Evolutionary conservation across 2,329 filamentous ascomycete genomes (phyloP), one percentile per base, ranked within the genome.

Genomic region (Fusarium tuaranense): DNA sequence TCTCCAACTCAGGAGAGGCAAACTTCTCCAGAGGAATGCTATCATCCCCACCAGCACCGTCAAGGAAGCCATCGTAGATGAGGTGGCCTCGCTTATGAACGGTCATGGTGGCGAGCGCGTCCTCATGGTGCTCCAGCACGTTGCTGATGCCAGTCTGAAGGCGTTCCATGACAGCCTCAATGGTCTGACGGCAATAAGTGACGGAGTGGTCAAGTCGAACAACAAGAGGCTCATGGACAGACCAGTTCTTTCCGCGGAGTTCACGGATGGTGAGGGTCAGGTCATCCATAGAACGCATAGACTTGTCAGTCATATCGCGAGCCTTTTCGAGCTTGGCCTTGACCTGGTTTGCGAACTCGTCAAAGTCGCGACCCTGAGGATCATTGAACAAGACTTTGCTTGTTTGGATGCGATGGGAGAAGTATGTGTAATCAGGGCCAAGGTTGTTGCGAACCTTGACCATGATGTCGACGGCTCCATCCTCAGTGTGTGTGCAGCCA

Each of bases 41-140:
- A 18, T 78, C 79, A 41, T 83, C 82, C 9, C 74, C 74, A n/a
- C 86, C 83, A 14, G 77, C 76, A 16, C 77, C 77, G 39, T 79
- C 77, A 36, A 79, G 77, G 69, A 79, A 79, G 27, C 77, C 77
- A 62, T 79, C 77, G 25, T 72, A 79, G 22, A 90, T 83, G 25
- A 88, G 83, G 66, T 90, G 88, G 0, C 88, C 88, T 51, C 88
- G 84, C 76, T 89, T 89, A 72, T 87, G 83, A 8, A 86, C 85
- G 4, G 83, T 84, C 77, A 90, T 80, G 25, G 84, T 86, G 61
- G 77, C 77, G 32, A 88, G 82, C 7, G 85, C 83, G 44, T 85
- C 82, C 27, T 87, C 85, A 67, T 87, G 84, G 27, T 85, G 84
- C 59, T 84, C 83, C 27, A 90, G 81, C 7, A 87, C 83, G 63